Conservation (phyloP, 208 protist species). For the Leishmania braziliensis region DNA sequence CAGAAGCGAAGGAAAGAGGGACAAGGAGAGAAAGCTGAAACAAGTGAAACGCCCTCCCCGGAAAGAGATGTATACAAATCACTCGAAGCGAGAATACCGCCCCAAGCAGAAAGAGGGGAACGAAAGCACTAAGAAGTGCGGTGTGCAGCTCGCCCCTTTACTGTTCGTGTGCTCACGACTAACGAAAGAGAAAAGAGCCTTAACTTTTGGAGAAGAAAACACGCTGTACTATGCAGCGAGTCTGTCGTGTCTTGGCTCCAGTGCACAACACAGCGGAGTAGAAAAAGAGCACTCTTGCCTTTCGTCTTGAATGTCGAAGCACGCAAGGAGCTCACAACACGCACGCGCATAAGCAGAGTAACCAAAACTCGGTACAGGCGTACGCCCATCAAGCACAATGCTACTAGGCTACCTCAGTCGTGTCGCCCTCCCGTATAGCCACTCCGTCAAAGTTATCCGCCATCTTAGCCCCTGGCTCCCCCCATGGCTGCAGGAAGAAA, state of each 20-base stretch:
- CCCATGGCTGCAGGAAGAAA: constrained; percentile 56
- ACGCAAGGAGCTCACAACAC: background rate
- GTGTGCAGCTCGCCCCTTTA: background rate
- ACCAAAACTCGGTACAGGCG: background rate
- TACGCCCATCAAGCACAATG: background rate
- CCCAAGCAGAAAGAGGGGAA: background rate
- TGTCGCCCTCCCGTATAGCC: background rate
- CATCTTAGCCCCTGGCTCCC: background rate
- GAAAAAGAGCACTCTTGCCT: background rate
- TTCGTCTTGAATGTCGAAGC: background rate
- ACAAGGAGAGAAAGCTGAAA: background rate
- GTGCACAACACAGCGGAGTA: background rate
- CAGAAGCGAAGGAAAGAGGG: background rate
- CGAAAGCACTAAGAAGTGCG: background rate
- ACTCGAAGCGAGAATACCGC: too few species aligned
- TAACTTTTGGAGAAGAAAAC: background rate
- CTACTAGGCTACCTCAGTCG: background rate
- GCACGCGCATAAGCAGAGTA: background rate
- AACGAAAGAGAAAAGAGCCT: background rate
- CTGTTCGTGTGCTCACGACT: background rate
- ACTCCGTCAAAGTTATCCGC: background rate
- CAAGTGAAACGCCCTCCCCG: background rate
- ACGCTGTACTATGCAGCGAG: background rate
- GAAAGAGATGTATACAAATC: too few species aligned
- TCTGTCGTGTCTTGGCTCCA: background rate